These are phyloP conservation scores for Russula vinacea DNA, from an alignment of 768 basidiomycete species.

Conservation along the genomic window DNA sequence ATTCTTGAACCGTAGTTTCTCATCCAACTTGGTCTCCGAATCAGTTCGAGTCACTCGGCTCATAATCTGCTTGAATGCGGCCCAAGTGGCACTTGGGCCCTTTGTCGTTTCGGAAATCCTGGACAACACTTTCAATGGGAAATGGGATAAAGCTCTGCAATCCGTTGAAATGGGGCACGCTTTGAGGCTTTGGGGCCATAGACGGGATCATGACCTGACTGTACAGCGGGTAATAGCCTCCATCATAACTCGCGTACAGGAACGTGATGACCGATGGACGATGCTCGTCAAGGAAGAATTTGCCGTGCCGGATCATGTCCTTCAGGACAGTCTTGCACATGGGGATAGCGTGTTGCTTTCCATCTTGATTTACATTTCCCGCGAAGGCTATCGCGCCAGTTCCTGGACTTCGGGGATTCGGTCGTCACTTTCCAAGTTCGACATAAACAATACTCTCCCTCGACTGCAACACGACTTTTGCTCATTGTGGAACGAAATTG, in stretches of 20 bases:
- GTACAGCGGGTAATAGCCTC: neutral
- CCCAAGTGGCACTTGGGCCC: neutral
- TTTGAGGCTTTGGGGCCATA: neutral
- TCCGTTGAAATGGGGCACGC: slow-evolving; percentile 3
- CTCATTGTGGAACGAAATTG: neutral
- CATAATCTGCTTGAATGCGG: neutral
- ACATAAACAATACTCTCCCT: neutral
- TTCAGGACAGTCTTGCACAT: neutral
- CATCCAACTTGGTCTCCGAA: neutral
- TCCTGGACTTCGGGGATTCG: neutral
- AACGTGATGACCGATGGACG: slow-evolving; percentile 3
- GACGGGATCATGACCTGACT: neutral
- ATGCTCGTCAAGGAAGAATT: neutral
- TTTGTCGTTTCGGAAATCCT: neutral
- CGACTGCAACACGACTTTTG: neutral
- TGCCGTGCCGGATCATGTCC: neutral
- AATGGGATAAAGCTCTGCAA: neutral
- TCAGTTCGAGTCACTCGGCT: neutral
- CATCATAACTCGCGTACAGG: neutral
- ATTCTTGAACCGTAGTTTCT: slow-evolving; percentile 2
- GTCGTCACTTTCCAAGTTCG: neutral
- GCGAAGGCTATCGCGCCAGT: neutral
- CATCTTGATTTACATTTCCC: neutral
- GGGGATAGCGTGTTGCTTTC: slow-evolving; percentile 6
- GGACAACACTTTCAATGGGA: neutral